Evolutionary conservation across 78 protist genomes (phyloP), one percentile per base, ranked within the genome.

Genomic region (Guillardia theta): DNA sequence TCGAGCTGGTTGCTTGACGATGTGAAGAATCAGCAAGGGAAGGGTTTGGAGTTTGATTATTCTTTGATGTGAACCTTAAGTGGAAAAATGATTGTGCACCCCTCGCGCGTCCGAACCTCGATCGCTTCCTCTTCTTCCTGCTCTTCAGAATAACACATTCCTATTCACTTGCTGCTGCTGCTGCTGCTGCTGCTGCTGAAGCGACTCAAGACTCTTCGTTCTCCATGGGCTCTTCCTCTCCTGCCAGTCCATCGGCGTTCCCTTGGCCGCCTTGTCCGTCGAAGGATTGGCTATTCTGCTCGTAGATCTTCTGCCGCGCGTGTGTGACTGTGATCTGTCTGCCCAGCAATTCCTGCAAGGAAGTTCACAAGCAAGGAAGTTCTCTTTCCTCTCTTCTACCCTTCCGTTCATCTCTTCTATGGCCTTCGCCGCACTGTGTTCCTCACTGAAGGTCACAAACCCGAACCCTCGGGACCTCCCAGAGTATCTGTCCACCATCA

Each of bases 391-490:
- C 39, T 3, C 4, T 58, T 6, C 27, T 6, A 78, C 90, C 90
- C 44, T 37, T 45, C 90, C 90, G 33, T 78, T 78, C 90, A 78
- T 78, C 24, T 45, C 90, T 24, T 37, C 90, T 10, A 18, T 37
- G 45, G 90, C 90, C 30, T 6, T 30, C 41, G 18, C 24, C 37
- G 44, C 18, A 18, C 53, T 22, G 44, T 12, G 30, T 22, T 12
- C 90, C 37, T 37, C 45, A 27, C 15, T 41, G 24, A 88, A 48
- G 43, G 53, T 88, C 37, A 88, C 93, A 27, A 88, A 88, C 27
- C 93, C 93, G 64, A 88, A 88, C 22, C 93, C 93, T 12, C 93
- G 93, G 47, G 93, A 88, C 76, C 93, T 54, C 27, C 54, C 54
- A 19, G 70, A 30, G 54, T 88, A 45, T 22, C 22, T 21, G 64